Conservation (phyloP, 2,329 filamentous ascomycete genomes). For the Biscogniauxia sp. region DNA sequence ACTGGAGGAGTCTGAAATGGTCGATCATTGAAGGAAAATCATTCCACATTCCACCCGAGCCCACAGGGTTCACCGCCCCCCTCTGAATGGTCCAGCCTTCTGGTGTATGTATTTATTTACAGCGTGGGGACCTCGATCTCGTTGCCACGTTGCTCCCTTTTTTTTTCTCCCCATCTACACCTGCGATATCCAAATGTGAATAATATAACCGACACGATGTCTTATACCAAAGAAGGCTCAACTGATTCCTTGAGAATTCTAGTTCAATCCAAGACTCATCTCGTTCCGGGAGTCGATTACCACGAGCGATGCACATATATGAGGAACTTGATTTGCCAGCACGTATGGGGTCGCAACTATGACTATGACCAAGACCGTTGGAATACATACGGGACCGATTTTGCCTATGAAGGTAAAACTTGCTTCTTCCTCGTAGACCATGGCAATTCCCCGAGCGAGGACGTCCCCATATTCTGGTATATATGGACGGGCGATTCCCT, state of each 20-base stretch:
- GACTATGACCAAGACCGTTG: constrained; percentile 13
- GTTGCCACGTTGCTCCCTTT: background rate
- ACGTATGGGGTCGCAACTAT: constrained; percentile 20
- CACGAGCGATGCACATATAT: constrained; percentile 13
- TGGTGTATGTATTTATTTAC: background rate
- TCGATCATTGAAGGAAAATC: background rate
- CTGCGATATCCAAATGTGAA: background rate
- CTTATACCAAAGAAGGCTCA: background rate
- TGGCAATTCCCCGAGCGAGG: constrained; percentile 10
- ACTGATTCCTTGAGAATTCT: constrained; percentile 9
- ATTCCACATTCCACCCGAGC: background rate
- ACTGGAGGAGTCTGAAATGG: background rate
- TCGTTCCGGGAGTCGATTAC: constrained; percentile 18
- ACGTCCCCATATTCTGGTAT: constrained; percentile 18
- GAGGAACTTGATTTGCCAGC: constrained; percentile 18
- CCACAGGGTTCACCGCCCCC: background rate
- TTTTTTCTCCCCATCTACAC: background rate
- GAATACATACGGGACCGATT: constrained; percentile 10
- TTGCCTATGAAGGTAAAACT: constrained; percentile 12
- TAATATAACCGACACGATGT: background rate
- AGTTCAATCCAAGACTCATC: constrained; percentile 18
- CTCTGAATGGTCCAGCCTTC: background rate
- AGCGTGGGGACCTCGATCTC: background rate
- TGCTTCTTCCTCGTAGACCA: constrained; percentile 22
- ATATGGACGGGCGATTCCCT: constrained; percentile 18